Conservation (phyloP, 441 rosid genomes). For the Populus hybrid region DNA sequence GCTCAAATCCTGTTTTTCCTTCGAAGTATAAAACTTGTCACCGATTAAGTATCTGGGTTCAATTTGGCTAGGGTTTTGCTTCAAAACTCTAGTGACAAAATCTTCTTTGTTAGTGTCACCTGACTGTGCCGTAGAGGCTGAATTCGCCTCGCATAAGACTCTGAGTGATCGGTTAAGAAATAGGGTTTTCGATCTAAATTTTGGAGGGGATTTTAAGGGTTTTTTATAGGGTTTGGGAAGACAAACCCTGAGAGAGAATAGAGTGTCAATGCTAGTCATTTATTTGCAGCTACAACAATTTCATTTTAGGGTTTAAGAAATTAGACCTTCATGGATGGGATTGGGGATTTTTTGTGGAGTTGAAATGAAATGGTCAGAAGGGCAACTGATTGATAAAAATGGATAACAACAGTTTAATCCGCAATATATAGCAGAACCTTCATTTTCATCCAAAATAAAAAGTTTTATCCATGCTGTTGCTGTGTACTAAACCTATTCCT, state of each 20-base stretch:
- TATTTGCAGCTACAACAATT: slow-evolving; percentile 2
- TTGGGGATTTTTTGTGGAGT: not conserved
- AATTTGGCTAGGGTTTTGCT: slow-evolving; percentile 88
- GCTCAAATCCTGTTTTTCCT: slow-evolving; percentile 54
- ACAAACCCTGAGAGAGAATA: slow-evolving; percentile 44
- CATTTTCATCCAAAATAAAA: not conserved
- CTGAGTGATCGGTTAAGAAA: slow-evolving; percentile 47
- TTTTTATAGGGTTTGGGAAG: slow-evolving; percentile 32
- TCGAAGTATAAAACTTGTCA: slow-evolving; percentile 51
- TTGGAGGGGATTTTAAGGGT: slow-evolving; percentile 28
- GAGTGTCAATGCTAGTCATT: slow-evolving; percentile 51
- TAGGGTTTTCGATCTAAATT: slow-evolving; percentile 32
- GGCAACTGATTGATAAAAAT: not conserved
- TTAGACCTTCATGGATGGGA: not conserved
- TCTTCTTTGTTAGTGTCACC: slow-evolving; percentile 48
- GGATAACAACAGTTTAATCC: not conserved
- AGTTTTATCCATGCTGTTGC: not conserved
- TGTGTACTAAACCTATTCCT: not conserved
- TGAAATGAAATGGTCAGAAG: not conserved
- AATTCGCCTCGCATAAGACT: slow-evolving; percentile 45
- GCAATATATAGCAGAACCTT: not conserved
- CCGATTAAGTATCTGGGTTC: slow-evolving; percentile 69
- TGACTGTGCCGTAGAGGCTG: slow-evolving; percentile 29
- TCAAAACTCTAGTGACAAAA: slow-evolving; percentile 71
- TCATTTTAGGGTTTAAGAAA: not conserved